phyloP scores from a whole-genome alignment of 2,329 filamentous ascomycete species.

The Colletotrichum ledebouriae region DNA sequence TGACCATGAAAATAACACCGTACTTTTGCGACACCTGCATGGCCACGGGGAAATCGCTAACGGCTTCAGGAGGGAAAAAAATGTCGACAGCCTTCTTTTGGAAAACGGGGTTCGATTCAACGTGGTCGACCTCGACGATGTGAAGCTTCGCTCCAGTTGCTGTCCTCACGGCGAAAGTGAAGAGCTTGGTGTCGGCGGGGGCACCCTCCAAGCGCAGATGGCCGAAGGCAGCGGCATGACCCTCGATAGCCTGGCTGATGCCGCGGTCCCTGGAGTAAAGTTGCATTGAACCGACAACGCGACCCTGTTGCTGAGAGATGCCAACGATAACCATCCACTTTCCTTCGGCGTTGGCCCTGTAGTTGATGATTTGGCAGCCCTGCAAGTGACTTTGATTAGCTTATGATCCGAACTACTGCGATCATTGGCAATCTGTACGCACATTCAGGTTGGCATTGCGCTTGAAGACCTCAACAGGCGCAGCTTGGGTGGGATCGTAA shows the following conservation, averaged over 20 bases:
- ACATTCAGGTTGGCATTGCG: slow-evolving; percentile 91
- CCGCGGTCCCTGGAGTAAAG: slow-evolving; percentile 95
- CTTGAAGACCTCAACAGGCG: slow-evolving; percentile 92
- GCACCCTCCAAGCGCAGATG: slow-evolving; percentile 90
- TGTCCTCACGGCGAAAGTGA: slow-evolving; percentile 94
- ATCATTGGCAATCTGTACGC: slow-evolving; percentile 55
- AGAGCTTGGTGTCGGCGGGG: slow-evolving; percentile 91
- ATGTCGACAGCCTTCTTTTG: slow-evolving; percentile 97
- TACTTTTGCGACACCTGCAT: slow-evolving; percentile 98
- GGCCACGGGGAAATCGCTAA: slow-evolving; percentile 96
- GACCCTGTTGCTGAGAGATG: slow-evolving; percentile 92
- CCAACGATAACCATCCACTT: slow-evolving; percentile 99
- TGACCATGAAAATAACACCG: slow-evolving; percentile 96
- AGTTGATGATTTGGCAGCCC: slow-evolving; percentile 99
- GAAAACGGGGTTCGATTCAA: slow-evolving; percentile 89
- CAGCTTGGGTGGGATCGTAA: slow-evolving; percentile 83
- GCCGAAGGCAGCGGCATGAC: slow-evolving; percentile 95
- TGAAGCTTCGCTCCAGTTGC: slow-evolving; percentile 94
- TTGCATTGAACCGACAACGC: slow-evolving; percentile 96
- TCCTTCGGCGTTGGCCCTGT: slow-evolving; percentile 93
- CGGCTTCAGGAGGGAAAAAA: slow-evolving; percentile 95
- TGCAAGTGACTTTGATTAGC: slow-evolving; percentile 52
- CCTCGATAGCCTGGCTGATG: slow-evolving; percentile 98
- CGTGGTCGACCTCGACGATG: slow-evolving; percentile 96
- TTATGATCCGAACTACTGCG: not conserved